Evolutionary conservation across 371 early-diverging fungal genomes (phyloP).

Genomic region (Batkoa obscura): DNA sequence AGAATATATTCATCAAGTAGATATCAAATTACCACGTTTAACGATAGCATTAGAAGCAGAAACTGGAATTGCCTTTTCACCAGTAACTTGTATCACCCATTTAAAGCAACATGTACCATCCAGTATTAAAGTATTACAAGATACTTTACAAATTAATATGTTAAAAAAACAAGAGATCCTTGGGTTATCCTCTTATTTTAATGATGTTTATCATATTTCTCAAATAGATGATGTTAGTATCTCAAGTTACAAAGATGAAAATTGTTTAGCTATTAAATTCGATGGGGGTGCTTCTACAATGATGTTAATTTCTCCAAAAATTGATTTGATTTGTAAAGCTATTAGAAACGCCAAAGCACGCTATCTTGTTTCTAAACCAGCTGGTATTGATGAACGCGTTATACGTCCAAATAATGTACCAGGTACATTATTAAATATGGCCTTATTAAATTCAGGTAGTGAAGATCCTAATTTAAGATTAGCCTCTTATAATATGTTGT

Average conservation of each 20-base stretch:
- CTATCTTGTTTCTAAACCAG: conserved; percentile 41
- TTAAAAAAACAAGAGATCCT: conserved; percentile 43
- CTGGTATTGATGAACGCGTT: conserved; percentile 37
- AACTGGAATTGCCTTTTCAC: conserved; percentile 34
- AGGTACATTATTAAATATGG: conserved; percentile 80
- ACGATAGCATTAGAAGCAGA: conserved; percentile 57
- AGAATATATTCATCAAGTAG: conserved; percentile 43
- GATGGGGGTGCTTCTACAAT: conserved; percentile 44
- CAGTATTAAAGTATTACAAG: conserved; percentile 57
- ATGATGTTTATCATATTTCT: conserved; percentile 71
- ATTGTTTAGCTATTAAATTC: conserved; percentile 60
- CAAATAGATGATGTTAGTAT: conserved; percentile 61
- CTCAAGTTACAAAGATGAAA: conserved; percentile 34
- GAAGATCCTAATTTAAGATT: conserved; percentile 59
- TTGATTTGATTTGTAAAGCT: conserved; percentile 46
- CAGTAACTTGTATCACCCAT: conserved; percentile 40
- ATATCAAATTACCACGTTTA: conserved; percentile 55
- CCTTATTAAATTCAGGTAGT: conserved; percentile 67
- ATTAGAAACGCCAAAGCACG: conserved; percentile 52
- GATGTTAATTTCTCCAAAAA: conserved; percentile 52
- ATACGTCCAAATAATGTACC: conserved; percentile 84
- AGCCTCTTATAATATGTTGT: conserved; percentile 74
- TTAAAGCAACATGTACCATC: conserved; percentile 47
- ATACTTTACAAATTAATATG: conserved; percentile 64
- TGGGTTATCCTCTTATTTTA: conserved; percentile 49